phyloP scores from a whole-genome alignment of 192 early-diverging fungal species.

The Entomortierella lignicola region DNA sequence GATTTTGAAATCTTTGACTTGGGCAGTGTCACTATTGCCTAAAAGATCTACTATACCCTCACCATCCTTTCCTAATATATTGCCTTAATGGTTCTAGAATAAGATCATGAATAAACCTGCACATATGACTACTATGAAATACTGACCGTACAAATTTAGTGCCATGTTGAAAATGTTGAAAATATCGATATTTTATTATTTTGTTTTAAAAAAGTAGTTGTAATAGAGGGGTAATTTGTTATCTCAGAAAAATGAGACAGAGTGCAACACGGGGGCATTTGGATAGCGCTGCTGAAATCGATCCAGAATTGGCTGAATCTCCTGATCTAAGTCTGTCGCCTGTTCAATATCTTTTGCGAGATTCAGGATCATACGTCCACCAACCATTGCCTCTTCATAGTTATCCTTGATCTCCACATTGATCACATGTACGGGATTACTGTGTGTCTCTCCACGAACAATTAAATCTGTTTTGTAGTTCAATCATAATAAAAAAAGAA shows the following conservation, averaged over 20 bases:
- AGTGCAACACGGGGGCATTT: conserved; percentile 68
- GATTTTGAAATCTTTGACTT: conserved; percentile 41
- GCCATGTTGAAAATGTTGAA: too few relatives aligned
- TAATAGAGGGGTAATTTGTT: background rate
- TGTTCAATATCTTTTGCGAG: conserved; percentile 76
- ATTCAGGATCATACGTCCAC: conserved; percentile 86
- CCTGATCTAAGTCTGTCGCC: conserved; percentile 83
- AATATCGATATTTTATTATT: background rate
- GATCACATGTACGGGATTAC: conserved; percentile 87
- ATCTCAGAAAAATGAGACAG: conserved; percentile 69
- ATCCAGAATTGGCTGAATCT: conserved; percentile 85
- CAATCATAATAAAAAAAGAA: background rate
- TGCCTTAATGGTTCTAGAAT: background rate
- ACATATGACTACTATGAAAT: too few relatives aligned
- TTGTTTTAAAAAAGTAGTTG: background rate
- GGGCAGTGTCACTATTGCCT: conserved; percentile 19
- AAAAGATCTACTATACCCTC: background rate
- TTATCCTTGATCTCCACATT: conserved; percentile 98
- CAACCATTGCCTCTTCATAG: conserved; percentile 85
- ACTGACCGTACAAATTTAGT: too few relatives aligned
- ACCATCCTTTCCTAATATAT: background rate
- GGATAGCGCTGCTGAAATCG: conserved; percentile 70
- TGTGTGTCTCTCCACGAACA: conserved; percentile 73
- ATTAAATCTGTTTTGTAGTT: conserved; percentile 71
- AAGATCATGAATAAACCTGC: background rate